These are phyloP conservation scores for Acer campestre DNA, from an alignment of 345 rosid species.

Conservation along the genomic window DNA sequence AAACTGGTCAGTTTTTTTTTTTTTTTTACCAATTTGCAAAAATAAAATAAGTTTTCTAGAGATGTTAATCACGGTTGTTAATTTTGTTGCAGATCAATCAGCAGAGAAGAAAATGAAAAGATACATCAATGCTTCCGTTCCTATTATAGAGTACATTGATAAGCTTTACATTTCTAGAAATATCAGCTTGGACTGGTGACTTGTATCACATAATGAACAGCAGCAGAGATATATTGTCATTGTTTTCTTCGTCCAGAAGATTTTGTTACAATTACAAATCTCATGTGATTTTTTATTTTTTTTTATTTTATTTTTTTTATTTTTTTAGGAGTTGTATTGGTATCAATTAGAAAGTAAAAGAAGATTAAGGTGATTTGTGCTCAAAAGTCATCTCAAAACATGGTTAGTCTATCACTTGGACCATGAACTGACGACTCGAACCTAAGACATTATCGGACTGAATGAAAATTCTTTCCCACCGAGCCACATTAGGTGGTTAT, in stretches of 20 bases:
- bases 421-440: too few relatives aligned
- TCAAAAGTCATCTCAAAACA: background rate
- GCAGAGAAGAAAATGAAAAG: conserved; percentile 82
- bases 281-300: background rate
- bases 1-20: conserved; percentile 55
- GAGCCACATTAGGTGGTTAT: too few relatives aligned
- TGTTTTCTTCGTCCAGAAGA: background rate
- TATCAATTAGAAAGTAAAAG: background rate
- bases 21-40: background rate
- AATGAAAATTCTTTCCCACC: too few relatives aligned
- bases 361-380: conserved; percentile 11
- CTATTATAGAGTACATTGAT: conserved; percentile 72
- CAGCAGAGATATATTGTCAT: background rate
- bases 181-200: conserved; percentile 76
- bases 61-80: background rate
- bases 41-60: background rate
- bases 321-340: background rate
- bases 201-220: conserved; percentile 3
- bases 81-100: conserved; percentile 50
- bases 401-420: too few relatives aligned
- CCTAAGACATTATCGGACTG: too few relatives aligned
- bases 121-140: conserved; percentile 63
- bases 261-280: background rate
- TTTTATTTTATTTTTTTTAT: background rate
- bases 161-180: conserved; percentile 69